These are phyloP conservation scores for Lepidium sativum DNA, from an alignment of 345 rosid genomes.

Conservation along the genomic window DNA sequence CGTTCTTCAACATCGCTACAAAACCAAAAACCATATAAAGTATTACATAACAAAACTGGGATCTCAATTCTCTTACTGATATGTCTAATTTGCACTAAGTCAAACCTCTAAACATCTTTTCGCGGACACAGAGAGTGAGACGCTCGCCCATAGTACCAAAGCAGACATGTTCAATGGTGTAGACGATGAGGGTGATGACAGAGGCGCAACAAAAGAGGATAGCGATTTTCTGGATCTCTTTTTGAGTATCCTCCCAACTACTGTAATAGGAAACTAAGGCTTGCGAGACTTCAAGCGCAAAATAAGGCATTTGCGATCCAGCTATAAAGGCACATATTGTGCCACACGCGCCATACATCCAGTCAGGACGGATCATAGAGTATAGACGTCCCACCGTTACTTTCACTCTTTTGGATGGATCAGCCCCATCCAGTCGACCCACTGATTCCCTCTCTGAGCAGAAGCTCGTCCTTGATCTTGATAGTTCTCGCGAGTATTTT, in stretches of 20 bases:
- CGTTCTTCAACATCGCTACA: constrained; percentile 81
- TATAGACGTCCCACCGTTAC: constrained; percentile 56
- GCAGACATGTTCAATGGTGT: constrained; percentile 57
- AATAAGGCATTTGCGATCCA: constrained; percentile 93
- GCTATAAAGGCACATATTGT: constrained; percentile 61
- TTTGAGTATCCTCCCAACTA: constrained; percentile 67
- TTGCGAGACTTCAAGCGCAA: constrained; percentile 90
- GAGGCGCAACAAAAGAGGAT: constrained; percentile 65
- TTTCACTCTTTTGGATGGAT: constrained; percentile 28
- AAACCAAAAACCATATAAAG: neutral
- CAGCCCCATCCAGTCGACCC: constrained; percentile 37
- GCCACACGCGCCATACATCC: constrained; percentile 72
- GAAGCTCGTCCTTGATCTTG: constrained; percentile 64
- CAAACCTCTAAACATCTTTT: constrained; percentile 70
- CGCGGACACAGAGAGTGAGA: constrained; percentile 84
- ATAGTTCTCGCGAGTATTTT: constrained; percentile 57
- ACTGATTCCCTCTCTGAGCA: constrained; percentile 76
- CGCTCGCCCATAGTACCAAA: constrained; percentile 94
- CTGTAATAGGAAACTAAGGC: constrained; percentile 77
- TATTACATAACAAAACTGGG: neutral
- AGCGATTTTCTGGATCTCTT: constrained; percentile 66
- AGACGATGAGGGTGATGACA: constrained; percentile 47
- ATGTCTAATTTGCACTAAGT: neutral
- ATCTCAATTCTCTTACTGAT: neutral
- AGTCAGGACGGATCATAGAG: constrained; percentile 80